phyloP scores from a whole-genome alignment of 805 yeast genomes.

The Metschnikowia cubensis region DNA sequence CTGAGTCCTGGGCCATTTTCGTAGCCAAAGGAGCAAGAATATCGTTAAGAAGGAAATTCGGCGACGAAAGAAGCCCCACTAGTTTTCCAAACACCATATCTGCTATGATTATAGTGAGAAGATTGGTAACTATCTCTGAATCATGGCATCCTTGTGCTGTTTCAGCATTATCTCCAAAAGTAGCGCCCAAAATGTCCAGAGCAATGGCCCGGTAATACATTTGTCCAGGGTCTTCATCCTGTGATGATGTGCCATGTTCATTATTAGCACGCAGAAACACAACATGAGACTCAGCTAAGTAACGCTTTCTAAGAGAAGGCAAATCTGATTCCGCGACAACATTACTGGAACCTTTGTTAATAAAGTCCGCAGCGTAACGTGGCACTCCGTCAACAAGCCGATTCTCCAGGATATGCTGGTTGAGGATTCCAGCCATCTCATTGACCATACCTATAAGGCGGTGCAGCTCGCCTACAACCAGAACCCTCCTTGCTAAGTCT shows the following conservation, averaged over 20 bases:
- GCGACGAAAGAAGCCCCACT: slow-evolving; percentile 9
- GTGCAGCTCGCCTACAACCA: slow-evolving; percentile 12
- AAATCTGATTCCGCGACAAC: background rate
- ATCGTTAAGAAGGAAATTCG: slow-evolving; percentile 8
- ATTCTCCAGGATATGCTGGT: slow-evolving; percentile 10
- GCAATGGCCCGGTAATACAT: slow-evolving; percentile 10
- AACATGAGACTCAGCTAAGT: slow-evolving; percentile 12
- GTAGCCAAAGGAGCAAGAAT: background rate
- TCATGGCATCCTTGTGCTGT: slow-evolving; percentile 6
- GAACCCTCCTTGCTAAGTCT: slow-evolving; percentile 12
- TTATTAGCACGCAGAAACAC: slow-evolving; percentile 3
- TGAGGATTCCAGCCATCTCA: slow-evolving; percentile 17
- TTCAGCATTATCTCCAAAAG: slow-evolving; percentile 1
- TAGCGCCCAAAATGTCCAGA: slow-evolving; percentile 6
- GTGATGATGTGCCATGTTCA: background rate
- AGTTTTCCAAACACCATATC: slow-evolving; percentile 15
- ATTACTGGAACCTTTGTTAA: background rate
- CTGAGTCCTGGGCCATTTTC: background rate
- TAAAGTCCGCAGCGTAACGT: slow-evolving; percentile 1
- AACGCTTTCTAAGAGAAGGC: background rate
- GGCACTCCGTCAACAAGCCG: slow-evolving; percentile 7
- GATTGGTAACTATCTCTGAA: slow-evolving; percentile 12
- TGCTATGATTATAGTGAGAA: slow-evolving; percentile 14
- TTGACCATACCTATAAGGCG: slow-evolving; percentile 20
- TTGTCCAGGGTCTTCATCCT: background rate